phyloP scores from a whole-genome alignment of 345 rosid species.

The Pistacia integerrima region DNA sequence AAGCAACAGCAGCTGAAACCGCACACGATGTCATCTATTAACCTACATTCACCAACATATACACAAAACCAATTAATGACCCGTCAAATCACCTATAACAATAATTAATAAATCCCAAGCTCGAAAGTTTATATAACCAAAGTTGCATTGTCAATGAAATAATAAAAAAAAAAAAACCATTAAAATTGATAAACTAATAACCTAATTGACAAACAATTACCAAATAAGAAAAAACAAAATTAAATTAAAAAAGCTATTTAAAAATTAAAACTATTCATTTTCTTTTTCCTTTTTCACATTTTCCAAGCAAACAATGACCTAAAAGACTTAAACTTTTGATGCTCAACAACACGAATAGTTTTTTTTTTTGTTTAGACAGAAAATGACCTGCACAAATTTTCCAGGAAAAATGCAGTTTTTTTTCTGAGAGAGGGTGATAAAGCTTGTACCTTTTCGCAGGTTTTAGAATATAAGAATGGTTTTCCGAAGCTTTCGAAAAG shows the following conservation, averaged over 20 bases:
- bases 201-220: neutral
- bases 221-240: neutral
- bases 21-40: conserved; percentile 18
- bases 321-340: neutral
- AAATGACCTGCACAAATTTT: neutral
- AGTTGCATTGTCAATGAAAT: neutral
- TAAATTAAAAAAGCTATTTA: neutral
- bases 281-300: neutral
- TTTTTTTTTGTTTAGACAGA: neutral
- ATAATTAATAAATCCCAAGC: neutral
- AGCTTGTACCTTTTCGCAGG: neutral
- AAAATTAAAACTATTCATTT: too few relatives aligned
- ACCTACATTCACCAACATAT: neutral
- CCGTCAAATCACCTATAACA: neutral
- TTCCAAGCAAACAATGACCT: neutral
- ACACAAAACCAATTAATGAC: neutral
- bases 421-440: neutral
- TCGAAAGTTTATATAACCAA: neutral
- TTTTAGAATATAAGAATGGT: neutral
- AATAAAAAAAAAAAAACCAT: neutral
- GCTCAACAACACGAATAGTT: too few relatives aligned
- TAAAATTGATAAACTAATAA: neutral
- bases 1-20: conserved; percentile 10
- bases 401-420: neutral
- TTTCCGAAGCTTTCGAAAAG: too few relatives aligned